Evolutionary conservation across 1,284 basidiomycete genomes (phyloP).

Genomic region (Boletus mariae): DNA sequence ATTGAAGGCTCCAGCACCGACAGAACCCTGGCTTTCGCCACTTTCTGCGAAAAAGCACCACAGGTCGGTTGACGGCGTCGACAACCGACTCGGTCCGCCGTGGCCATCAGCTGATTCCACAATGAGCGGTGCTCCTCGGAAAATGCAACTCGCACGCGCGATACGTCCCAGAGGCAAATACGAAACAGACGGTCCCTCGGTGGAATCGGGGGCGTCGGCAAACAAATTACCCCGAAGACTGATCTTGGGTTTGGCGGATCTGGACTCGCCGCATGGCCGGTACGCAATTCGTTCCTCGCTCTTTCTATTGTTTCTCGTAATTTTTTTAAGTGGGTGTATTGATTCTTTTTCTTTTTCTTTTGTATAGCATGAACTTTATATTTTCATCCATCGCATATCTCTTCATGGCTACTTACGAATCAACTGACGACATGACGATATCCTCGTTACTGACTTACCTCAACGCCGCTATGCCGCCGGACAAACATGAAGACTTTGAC

Average conservation of each 20-base stretch:
- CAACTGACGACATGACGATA: conserved; percentile 61
- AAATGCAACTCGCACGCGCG: conserved; percentile 19
- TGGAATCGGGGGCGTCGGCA: conserved; percentile 15
- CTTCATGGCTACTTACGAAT: conserved; percentile 60
- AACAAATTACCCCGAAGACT: conserved; percentile 32
- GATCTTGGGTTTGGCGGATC: conserved; percentile 47
- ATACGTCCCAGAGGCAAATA: conserved; percentile 28
- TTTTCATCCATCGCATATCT: conserved; percentile 56
- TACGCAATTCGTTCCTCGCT: conserved; percentile 34
- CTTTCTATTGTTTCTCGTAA: neutral
- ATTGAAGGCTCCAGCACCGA: conserved; percentile 25
- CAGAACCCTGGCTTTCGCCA: conserved; percentile 20
- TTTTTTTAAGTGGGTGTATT: conserved; percentile 4
- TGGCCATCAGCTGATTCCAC: conserved; percentile 20
- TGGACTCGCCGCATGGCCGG: conserved; percentile 56
- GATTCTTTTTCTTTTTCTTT: conserved; percentile 5
- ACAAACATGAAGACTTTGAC: conserved; percentile 78
- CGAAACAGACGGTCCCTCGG: conserved; percentile 20
- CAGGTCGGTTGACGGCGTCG: conserved; percentile 16
- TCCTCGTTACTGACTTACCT: conserved; percentile 64
- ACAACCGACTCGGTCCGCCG: conserved; percentile 21
- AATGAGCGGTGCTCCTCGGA: conserved; percentile 14
- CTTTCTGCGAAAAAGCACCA: conserved; percentile 23
- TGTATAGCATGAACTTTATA: conserved; percentile 53
- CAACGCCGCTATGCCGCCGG: conserved; percentile 67